Evolutionary conservation across 441 rosid genomes (phyloP).

Genomic region (Cnidoscolus chayamansa): DNA sequence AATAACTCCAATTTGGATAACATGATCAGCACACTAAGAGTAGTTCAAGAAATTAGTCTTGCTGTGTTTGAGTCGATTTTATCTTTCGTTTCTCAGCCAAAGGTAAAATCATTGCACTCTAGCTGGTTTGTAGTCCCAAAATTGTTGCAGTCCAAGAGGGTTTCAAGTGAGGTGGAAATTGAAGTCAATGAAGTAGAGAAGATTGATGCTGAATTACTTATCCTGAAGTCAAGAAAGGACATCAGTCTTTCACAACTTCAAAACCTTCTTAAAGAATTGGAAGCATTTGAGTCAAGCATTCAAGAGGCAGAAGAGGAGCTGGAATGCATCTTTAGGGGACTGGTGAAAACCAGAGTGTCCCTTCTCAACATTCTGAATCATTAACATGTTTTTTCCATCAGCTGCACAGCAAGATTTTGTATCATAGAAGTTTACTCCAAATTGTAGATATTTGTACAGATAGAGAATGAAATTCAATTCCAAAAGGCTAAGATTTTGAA

Average conservation of each 20-base stretch:
- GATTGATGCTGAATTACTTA: conserved; percentile 20
- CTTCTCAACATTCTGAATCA: conserved; percentile 36
- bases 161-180: neutral
- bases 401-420: neutral
- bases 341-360: conserved; percentile 30
- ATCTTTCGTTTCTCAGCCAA: conserved; percentile 25
- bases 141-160: conserved; percentile 26
- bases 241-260: conserved; percentile 3
- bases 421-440: neutral
- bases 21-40: conserved; percentile 18
- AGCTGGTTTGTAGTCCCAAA: conserved; percentile 33
- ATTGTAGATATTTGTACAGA: neutral
- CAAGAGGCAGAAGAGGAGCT: conserved; percentile 25
- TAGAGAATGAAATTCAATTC: neutral
- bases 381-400: neutral
- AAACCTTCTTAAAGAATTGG: conserved; percentile 20
- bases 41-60: conserved; percentile 21
- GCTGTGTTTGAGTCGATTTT: conserved; percentile 33
- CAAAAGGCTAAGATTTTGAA: neutral
- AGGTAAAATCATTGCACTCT: conserved; percentile 22
- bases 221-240: conserved; percentile 25
- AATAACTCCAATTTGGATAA: neutral
- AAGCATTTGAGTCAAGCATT: conserved; percentile 19
- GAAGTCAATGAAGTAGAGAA: conserved; percentile 6
- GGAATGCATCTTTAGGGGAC: conserved; percentile 24